These are phyloP conservation scores for Cryphonectria naterciae DNA, from an alignment of 2,329 filamentous ascomycete genomes.

Conservation along the genomic window DNA sequence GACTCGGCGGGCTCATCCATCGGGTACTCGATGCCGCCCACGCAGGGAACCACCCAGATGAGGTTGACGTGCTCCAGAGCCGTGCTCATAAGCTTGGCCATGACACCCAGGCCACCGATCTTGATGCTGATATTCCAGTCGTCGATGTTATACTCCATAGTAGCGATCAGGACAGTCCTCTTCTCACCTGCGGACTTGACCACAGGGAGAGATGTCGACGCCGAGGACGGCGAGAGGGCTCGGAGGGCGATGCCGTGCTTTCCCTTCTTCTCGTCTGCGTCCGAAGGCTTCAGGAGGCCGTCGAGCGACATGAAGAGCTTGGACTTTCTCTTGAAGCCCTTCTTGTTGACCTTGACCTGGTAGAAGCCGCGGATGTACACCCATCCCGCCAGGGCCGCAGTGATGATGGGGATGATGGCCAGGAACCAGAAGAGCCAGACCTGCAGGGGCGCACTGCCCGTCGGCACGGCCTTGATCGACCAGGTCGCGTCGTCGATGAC, in stretches of 20 bases:
- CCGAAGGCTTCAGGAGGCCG: constrained; percentile 26
- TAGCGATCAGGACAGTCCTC: constrained; percentile 67
- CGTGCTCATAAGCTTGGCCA: constrained; percentile 72
- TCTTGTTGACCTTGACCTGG: constrained; percentile 60
- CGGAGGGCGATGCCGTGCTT: constrained; percentile 29
- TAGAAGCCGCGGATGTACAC: constrained; percentile 61
- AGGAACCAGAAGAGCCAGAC: constrained; percentile 58
- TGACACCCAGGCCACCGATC: constrained; percentile 71
- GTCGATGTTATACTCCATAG: constrained; percentile 74
- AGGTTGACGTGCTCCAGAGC: constrained; percentile 67
- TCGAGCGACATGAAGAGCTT: constrained; percentile 28
- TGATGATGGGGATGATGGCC: constrained; percentile 54
- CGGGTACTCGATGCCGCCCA: constrained; percentile 68
- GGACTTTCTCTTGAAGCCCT: constrained; percentile 48
- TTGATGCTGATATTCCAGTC: constrained; percentile 74
- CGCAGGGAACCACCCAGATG: constrained; percentile 67
- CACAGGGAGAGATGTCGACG: constrained; percentile 27
- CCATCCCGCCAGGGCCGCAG: constrained; percentile 55
- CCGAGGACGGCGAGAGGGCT: constrained; percentile 26
- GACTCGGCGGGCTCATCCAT: constrained; percentile 61
- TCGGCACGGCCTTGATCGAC: constrained; percentile 54
- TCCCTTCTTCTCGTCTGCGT: constrained; percentile 36
- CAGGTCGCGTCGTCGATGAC: constrained; percentile 58
- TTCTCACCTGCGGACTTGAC: constrained; percentile 27
- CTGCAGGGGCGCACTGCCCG: constrained; percentile 57